These are phyloP conservation scores for Fusarium sacchari DNA, from an alignment of 2,329 filamentous ascomycete species.

Conservation along the genomic window DNA sequence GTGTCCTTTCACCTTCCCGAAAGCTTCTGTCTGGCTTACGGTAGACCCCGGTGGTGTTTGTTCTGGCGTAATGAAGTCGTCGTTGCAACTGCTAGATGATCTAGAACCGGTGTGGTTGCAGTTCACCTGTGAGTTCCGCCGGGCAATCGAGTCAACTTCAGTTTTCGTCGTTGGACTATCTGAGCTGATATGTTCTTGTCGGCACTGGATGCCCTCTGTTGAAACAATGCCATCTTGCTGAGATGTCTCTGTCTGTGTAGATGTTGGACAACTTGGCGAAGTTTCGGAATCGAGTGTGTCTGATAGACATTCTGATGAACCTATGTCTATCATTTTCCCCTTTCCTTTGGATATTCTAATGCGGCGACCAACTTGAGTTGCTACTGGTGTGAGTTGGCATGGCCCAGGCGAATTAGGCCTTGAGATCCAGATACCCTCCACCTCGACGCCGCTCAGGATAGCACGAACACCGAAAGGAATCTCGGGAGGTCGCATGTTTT, in stretches of 20 bases:
- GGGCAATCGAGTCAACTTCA: background rate
- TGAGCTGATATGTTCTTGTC: background rate
- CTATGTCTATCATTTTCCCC: conserved; percentile 23
- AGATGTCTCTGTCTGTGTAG: background rate
- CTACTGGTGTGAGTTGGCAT: conserved; percentile 39
- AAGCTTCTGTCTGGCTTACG: background rate
- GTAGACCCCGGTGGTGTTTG: conserved; percentile 9
- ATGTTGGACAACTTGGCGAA: background rate
- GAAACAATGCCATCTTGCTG: conserved; percentile 12
- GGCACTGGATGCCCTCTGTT: background rate
- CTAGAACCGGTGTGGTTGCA: background rate
- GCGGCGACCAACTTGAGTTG: conserved; percentile 36
- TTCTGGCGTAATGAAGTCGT: conserved; percentile 21
- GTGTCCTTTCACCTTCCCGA: background rate
- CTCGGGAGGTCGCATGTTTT: conserved; percentile 57
- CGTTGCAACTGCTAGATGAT: conserved; percentile 4
- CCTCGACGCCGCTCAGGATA: conserved; percentile 82
- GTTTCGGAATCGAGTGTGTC: background rate
- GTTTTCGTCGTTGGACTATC: background rate
- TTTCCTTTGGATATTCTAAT: conserved; percentile 35
- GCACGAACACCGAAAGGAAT: conserved; percentile 89
- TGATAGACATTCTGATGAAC: background rate
- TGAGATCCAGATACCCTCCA: conserved; percentile 86
- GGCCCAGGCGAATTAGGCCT: conserved; percentile 55
- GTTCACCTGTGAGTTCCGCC: background rate